Percentiles rank a stretch among this genome's conserved stretches.
Conservation (phyloP, 2,329 filamentous ascomycete species). For the Aspergillus sclerotialis region DNA sequence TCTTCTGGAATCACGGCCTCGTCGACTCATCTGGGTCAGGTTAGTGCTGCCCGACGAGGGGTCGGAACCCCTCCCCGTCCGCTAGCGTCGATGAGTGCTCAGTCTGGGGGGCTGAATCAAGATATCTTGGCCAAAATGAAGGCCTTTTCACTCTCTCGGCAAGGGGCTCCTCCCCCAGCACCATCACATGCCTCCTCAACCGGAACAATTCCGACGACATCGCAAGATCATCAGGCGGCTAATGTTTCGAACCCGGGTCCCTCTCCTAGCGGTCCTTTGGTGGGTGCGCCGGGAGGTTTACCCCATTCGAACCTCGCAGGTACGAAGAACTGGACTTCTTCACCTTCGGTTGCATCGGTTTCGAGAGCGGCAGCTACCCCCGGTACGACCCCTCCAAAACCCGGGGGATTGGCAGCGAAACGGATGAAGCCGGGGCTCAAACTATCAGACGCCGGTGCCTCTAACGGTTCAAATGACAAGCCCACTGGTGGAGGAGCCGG, state of each 20-base stretch:
- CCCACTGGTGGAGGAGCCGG: constrained; percentile 11
- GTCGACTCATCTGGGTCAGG: constrained; percentile 75
- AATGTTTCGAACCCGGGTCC: no score
- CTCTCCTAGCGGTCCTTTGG: constrained; percentile 21
- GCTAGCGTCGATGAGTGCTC: constrained; percentile 27
- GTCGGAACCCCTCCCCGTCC: constrained; percentile 18
- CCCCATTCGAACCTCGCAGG: constrained; percentile 21
- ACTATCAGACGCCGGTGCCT: constrained; percentile 42
- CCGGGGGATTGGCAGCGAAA: constrained; percentile 42
- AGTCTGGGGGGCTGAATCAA: constrained; percentile 49
- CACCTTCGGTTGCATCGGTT: constrained; percentile 21
- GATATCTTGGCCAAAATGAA: constrained; percentile 65
- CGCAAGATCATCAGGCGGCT: constrained; percentile 6
- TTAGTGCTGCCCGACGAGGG: constrained; percentile 59
- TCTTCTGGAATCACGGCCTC: constrained; percentile 59
- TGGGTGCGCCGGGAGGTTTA: constrained; percentile 24
- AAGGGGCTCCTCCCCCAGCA: constrained; percentile 47
- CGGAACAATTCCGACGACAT: constrained; percentile 20
- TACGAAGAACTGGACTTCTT: constrained; percentile 23
- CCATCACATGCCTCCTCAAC: constrained; percentile 28
- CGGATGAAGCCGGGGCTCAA: constrained; percentile 42
- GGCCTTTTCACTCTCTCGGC: constrained; percentile 60
- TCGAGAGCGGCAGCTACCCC: no score
- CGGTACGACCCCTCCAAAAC: constrained; percentile 33
- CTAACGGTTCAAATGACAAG: constrained; percentile 34